These are phyloP conservation scores for Ascochyta fabae DNA, from an alignment of 2,329 filamentous ascomycete species.

Conservation along the genomic window DNA sequence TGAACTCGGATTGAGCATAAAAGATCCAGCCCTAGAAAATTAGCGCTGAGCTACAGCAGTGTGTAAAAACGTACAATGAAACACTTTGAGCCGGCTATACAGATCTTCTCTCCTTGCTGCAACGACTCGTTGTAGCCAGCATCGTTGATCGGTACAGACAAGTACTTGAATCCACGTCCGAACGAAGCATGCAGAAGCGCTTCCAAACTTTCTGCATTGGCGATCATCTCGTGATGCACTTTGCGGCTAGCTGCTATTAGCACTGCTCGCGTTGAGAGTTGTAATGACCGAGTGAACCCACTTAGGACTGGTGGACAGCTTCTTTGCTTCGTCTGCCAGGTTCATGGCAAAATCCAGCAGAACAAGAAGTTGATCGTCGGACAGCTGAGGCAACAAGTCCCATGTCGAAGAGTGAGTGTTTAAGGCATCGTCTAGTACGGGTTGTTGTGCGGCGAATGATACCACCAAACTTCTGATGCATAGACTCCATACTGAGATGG, in stretches of 20 bases:
- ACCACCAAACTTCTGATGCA: constrained; percentile 69
- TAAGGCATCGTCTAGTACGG: constrained; percentile 58
- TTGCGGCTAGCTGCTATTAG: constrained; percentile 41
- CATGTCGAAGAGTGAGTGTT: constrained; percentile 53
- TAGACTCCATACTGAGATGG: constrained; percentile 69
- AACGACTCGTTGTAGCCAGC: constrained; percentile 28
- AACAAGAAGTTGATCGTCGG: constrained; percentile 60
- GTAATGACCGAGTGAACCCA: constrained; percentile 11
- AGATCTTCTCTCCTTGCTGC: constrained; percentile 43
- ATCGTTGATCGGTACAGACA: constrained; percentile 35
- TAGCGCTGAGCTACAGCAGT: constrained; percentile 4
- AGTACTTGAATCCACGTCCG: constrained; percentile 43
- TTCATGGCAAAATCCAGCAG: constrained; percentile 70
- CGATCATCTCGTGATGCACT: constrained; percentile 60
- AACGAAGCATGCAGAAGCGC: constrained; percentile 55
- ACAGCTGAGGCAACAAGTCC: constrained; percentile 56
- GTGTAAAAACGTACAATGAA: constrained; percentile 38
- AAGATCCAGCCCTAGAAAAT: constrained; percentile 71
- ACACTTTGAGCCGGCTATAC: constrained; percentile 41
- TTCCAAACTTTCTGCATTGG: constrained; percentile 60
- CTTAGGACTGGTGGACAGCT: constrained; percentile 68
- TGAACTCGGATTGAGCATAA: constrained; percentile 71
- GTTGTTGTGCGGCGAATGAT: constrained; percentile 60
- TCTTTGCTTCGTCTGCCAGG: constrained; percentile 71
- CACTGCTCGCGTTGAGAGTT: neutral